Percentiles rank a stretch among this genome's conserved stretches.
These are phyloP conservation scores for Kitagawia praeruptora DNA, from an alignment of 129 eudicot genomes.

Conservation along the genomic window DNA sequence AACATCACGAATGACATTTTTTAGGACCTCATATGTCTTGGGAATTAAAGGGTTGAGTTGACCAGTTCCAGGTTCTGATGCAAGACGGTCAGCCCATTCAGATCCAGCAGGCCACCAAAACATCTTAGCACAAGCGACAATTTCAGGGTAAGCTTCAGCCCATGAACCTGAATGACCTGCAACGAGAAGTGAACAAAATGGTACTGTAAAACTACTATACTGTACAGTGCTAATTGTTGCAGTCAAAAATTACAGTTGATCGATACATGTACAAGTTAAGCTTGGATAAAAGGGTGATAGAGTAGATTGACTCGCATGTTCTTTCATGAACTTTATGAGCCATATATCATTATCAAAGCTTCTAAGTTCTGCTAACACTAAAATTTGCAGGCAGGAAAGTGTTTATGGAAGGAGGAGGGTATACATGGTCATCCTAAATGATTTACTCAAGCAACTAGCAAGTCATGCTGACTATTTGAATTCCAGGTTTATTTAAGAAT, in stretches of 20 bases:
- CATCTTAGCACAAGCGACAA: conserved; percentile 68
- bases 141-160: conserved; percentile 86
- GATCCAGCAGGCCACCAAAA: conserved; percentile 85
- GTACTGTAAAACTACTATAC: not conserved
- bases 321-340: too few relatives aligned
- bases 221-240: not conserved
- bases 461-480: too few relatives aligned
- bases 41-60: conserved; percentile 81
- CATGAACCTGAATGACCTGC: conserved; percentile 93
- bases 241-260: not conserved
- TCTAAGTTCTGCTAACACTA: not conserved
- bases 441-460: not conserved
- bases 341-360: too few relatives aligned
- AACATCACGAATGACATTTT: conserved; percentile 48
- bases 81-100: conserved; percentile 57
- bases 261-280: not conserved
- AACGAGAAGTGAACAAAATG: conserved; percentile 1
- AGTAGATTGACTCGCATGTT: too few relatives aligned
- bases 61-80: conserved; percentile 94
- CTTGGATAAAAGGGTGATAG: too few relatives aligned
- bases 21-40: conserved; percentile 64
- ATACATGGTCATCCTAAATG: not conserved
- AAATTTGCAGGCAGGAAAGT: not conserved
- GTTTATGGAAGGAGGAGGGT: not conserved
- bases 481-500: not conserved